phyloP scores from a whole-genome alignment of 805 yeast genomes.

The Hanseniaspora occidentalis region DNA sequence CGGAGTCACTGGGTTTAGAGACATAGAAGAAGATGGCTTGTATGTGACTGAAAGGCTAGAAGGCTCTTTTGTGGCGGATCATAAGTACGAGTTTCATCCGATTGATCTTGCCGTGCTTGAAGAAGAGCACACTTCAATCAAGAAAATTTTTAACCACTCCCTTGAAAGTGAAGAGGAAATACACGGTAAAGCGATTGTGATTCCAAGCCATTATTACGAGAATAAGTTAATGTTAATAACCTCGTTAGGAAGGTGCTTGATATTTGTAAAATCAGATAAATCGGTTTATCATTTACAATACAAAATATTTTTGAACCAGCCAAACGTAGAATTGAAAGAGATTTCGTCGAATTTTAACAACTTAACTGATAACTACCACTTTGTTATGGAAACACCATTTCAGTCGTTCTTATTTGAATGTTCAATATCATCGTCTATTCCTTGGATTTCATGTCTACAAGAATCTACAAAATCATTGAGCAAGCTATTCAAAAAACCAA shows the following conservation, averaged over 20 bases:
- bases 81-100: slow-evolving; percentile 2
- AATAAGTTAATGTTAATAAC: slow-evolving; percentile 47
- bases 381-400: slow-evolving; percentile 45
- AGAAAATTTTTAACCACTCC: not conserved
- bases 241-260: slow-evolving; percentile 47
- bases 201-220: slow-evolving; percentile 24
- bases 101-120: slow-evolving; percentile 9
- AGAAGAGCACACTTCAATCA: not conserved
- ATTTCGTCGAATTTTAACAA: slow-evolving; percentile 30
- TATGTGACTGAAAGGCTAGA: slow-evolving; percentile 14
- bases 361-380: slow-evolving; percentile 28
- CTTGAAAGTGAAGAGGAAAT: not conserved
- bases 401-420: slow-evolving; percentile 47
- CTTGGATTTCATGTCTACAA: slow-evolving; percentile 38
- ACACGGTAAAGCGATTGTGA: not conserved
- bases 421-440: slow-evolving; percentile 34
- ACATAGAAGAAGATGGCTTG: slow-evolving; percentile 21
- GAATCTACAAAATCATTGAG: slow-evolving; percentile 4
- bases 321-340: slow-evolving; percentile 47
- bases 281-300: slow-evolving; percentile 33
- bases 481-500: slow-evolving; percentile 3
- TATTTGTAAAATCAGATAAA: slow-evolving; percentile 30
- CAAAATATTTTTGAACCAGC: slow-evolving; percentile 42
- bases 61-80: slow-evolving; percentile 8
- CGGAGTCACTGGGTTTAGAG: slow-evolving; percentile 30